Base-by-base conservation (phyloP, 2,329 filamentous ascomycete genomes). In the Xylogone sp. region DNA sequence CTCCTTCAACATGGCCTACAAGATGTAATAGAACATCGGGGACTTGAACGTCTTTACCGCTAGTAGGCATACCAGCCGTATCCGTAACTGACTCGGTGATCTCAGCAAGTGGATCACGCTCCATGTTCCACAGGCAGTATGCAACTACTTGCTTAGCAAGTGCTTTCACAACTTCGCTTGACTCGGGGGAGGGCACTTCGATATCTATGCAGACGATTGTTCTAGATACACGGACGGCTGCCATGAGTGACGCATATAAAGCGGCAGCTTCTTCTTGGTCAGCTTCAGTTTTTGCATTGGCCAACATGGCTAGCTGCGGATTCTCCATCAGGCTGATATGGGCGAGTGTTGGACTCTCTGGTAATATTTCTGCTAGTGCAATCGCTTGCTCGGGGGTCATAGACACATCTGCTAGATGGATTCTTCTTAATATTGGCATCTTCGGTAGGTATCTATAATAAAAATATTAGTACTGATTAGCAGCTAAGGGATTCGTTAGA, bases 111-210 rank as follows among this genome's bases (percentile, higher is more conserved):
- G 89, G 84, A 16, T 87, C 81, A 9, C 81, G 82, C 67, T 96
- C 90, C 75, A 99, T 86, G 62, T 99, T 99, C 52, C 88, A 84
- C 55, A 99, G 77, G 56, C 89, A 96, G 68, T 97, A 97, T 0
- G 90, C 93, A 43, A 97, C 86, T n/a, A 96, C 88, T 68, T 96
- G 92, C 64, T 93, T 95, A 1, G 91, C 92, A 60, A 97, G 78
- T 2, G 91, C 92, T 69, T 91, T 95, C 62, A 97, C 88, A 21
- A 97, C 82, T 66, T 97, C 94, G 50, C 88, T 90, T n/a, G 87
- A 88, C 51, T 90, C 84, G 20, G 84, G 77, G 27, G 79, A 84
- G 1, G 93, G 94, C 2, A 95, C 85, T 60, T 97, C 92, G 53
- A 97, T 89, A 65, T 97, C 94, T 53, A 99, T 81, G 53, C 90